Evolutionary conservation across 2,329 filamentous ascomycete genomes (phyloP).

Genomic region (Diatrype stigma): DNA sequence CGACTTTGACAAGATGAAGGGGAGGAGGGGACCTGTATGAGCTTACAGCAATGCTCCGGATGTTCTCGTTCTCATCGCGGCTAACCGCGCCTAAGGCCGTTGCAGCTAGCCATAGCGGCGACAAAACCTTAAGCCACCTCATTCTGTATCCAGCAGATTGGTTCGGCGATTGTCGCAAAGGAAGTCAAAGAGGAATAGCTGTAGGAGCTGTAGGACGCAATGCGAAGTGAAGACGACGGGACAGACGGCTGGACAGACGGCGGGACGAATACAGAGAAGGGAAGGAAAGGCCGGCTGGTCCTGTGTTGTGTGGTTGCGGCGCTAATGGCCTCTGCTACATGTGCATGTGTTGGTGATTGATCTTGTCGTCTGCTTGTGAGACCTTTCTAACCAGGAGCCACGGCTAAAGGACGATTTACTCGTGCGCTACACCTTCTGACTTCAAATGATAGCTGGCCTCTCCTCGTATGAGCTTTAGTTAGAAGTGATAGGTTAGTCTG

Average conservation of each 20-base stretch:
- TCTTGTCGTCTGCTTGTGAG: slow-evolving; percentile 1
- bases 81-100: slow-evolving; percentile 35
- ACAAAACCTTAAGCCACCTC: slow-evolving; percentile 29
- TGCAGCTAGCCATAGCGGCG: slow-evolving; percentile 30
- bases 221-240: slow-evolving; percentile 8
- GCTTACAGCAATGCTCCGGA: slow-evolving; percentile 64
- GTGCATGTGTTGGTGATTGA: slow-evolving; percentile 3
- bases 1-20: background rate
- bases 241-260: no score
- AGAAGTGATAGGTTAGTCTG: no score
- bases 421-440: background rate
- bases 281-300: slow-evolving; percentile 6
- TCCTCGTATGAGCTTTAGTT: slow-evolving; percentile 14
- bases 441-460: slow-evolving; percentile 26
- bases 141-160: slow-evolving; percentile 11
- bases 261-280: slow-evolving; percentile 9
- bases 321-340: slow-evolving; percentile 7
- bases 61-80: slow-evolving; percentile 44
- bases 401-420: background rate
- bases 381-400: slow-evolving; percentile 4
- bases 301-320: slow-evolving; percentile 13
- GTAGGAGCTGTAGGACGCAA: background rate
- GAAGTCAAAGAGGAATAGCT: slow-evolving; percentile 7
- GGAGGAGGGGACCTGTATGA: slow-evolving; percentile 4
- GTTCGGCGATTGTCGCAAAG: slow-evolving; percentile 6